phyloP scores from a whole-genome alignment of 202 grass and related monocot species.

The Setaria italica region DNA sequence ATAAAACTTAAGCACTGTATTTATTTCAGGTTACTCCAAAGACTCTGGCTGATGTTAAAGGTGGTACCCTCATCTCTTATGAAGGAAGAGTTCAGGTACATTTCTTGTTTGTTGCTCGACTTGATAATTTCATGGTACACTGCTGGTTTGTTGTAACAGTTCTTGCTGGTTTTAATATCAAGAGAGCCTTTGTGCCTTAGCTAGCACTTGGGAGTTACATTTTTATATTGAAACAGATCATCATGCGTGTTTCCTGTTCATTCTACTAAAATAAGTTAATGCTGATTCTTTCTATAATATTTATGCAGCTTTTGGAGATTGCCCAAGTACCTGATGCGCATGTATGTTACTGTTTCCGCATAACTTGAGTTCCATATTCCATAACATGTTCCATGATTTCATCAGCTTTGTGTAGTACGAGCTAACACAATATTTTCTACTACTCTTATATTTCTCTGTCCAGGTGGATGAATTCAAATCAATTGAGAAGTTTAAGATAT shows the following conservation, averaged over 20 bases:
- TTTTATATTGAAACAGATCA: slow-evolving; percentile 16
- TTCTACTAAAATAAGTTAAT: not conserved
- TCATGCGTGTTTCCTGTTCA: not conserved
- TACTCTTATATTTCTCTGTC: slow-evolving; percentile 27
- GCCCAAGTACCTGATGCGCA: slow-evolving; percentile 95
- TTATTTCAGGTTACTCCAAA: slow-evolving; percentile 91
- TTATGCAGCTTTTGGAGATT: slow-evolving; percentile 91
- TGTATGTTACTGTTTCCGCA: slow-evolving; percentile 54
- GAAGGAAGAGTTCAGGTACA: slow-evolving; percentile 99
- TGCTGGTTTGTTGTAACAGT: not conserved
- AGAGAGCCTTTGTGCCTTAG: not conserved
- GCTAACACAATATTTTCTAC: slow-evolving; percentile 15
- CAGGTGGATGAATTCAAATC: slow-evolving; percentile 97
- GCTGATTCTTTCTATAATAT: slow-evolving; percentile 34
- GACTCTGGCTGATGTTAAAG: slow-evolving; percentile 99
- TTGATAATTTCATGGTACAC: slow-evolving; percentile 4
- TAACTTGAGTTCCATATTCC: slow-evolving; percentile 1
- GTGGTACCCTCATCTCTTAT: slow-evolving; percentile 96
- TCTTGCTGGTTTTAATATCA: slow-evolving; percentile 1
- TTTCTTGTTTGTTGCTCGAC: slow-evolving; percentile 3
- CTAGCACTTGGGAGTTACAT: not conserved
- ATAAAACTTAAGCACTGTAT: slow-evolving; percentile 37
- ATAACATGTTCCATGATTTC: slow-evolving; percentile 5
- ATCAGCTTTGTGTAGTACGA: not conserved
- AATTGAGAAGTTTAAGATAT: slow-evolving; percentile 99